Base-by-base conservation (phyloP, 306 rosid genomes). In the Phaseolus lunatus region DNA sequence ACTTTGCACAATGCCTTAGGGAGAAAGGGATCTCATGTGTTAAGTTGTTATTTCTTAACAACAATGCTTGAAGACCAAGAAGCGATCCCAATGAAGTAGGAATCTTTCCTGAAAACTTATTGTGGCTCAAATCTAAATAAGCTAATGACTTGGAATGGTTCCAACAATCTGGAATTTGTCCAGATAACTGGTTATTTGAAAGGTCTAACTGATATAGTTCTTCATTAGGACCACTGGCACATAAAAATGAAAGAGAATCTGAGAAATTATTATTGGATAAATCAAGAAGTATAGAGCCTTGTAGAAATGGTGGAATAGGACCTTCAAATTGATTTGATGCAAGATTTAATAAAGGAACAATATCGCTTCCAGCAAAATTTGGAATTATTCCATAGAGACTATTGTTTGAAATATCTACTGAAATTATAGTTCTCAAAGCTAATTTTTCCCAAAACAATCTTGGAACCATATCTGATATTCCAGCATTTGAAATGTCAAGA, bases 251-350 rank as follows among this genome's bases (percentile, higher is more conserved):
- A 41, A 0, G n/a, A 33, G 5, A 9, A 1, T 11, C 16, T 5
- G 71, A 70, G 12, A 78, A 70, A 9, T 35, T 78, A n/a, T 78
- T 78, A 0, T 2, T 2, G 2, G 83, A 62, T 2, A 72, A 0
- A 47, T 78, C 63, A 20, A 78, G 53, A 1, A 0, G 0, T 2
- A 1, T 0, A 0, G 19, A 70, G 12, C 7, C 18, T 3, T 18
- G 33, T 1, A 79, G 3, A 79, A 72, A 79, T 63, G 6, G 2
- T n/a, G 83, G 78, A 71, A 79, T 39, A 35, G 58, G 18, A 4
- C 83, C 35, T n/a, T n/a, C n/a, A n/a, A n/a, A n/a, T n/a, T n/a
- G n/a, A n/a, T n/a, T n/a, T n/a, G n/a, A n/a, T n/a, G 8, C 37
- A 20, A 22, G n/a, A 24, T 1, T 12, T 11, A 57, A 33, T 8